A percentile compares a stretch with the other conserved stretches of the same genome.
phyloP scores from a whole-genome alignment of 495 filamentous ascomycete genomes.

The Aspergillus saccharolyticus region DNA sequence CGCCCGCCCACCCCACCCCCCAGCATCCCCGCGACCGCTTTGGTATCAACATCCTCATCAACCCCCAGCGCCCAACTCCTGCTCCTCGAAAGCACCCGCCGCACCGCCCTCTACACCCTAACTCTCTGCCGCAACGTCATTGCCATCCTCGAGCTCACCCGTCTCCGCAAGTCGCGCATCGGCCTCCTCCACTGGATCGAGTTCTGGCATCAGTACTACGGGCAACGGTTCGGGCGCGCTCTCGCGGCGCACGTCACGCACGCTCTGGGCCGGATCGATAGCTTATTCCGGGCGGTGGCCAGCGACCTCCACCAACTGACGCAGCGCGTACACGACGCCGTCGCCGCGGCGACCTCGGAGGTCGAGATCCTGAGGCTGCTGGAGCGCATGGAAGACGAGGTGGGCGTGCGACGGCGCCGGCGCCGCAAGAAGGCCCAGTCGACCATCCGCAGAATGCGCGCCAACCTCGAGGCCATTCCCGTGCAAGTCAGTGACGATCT shows the following conservation, averaged over 20 bases:
- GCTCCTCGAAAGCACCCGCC: constrained; percentile 14
- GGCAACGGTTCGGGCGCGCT: constrained; percentile 10
- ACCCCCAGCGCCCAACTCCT: no score
- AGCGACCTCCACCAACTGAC: constrained; percentile 19
- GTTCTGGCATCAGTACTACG: constrained; percentile 23
- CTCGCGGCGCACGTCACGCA: constrained; percentile 10
- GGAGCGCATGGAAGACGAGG: constrained; percentile 24
- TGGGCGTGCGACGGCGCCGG: constrained; percentile 13
- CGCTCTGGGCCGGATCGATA: constrained; percentile 16
- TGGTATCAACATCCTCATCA: no score
- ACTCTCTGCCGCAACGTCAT: constrained; percentile 21
- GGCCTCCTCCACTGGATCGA: constrained; percentile 21
- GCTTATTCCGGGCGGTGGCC: constrained; percentile 20
- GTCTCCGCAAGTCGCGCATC: constrained; percentile 22
- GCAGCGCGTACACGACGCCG: constrained; percentile 12
- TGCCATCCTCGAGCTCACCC: constrained; percentile 20
- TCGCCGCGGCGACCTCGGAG: constrained; percentile 14
- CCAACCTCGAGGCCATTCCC: constrained; percentile 19
- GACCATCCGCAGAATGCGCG: constrained; percentile 17
- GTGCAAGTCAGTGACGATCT: constrained; percentile 21
- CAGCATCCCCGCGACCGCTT: not conserved
- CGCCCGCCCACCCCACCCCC: not conserved
- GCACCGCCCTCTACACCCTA: constrained; percentile 18
- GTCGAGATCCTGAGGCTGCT: constrained; percentile 17
- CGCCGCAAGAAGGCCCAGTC: constrained; percentile 19